These are phyloP conservation scores for Arachnomyces sp. DNA, from an alignment of 2,329 filamentous ascomycete species.

Conservation along the genomic window DNA sequence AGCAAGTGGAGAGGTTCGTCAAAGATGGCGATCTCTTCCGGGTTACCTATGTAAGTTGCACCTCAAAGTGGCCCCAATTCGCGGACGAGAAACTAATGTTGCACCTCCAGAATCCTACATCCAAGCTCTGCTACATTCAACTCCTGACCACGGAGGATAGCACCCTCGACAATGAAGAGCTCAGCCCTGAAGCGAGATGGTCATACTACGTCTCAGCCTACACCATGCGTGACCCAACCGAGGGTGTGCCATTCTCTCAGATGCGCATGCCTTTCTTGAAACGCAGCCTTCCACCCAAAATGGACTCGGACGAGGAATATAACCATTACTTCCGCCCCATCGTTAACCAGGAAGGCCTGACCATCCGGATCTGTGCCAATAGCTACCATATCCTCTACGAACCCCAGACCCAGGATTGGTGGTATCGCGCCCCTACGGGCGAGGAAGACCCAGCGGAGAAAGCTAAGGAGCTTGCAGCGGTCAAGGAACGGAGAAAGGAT, in stretches of 20 bases:
- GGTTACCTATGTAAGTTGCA: conserved; percentile 72
- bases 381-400: conserved; percentile 75
- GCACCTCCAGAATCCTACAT: conserved; percentile 55
- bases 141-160: conserved; percentile 82
- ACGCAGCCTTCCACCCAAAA: conserved; percentile 59
- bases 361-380: conserved; percentile 67
- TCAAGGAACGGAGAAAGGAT: conserved; percentile 38
- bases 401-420: conserved; percentile 62
- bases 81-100: conserved; percentile 19
- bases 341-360: conserved; percentile 59
- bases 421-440: conserved; percentile 44
- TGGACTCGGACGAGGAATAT: conserved; percentile 56
- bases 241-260: conserved; percentile 60
- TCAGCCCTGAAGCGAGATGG: conserved; percentile 61
- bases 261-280: conserved; percentile 63
- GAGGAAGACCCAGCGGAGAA: conserved; percentile 24
- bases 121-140: conserved; percentile 63
- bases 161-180: conserved; percentile 66
- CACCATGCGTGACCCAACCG: conserved; percentile 79
- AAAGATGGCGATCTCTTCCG: conserved; percentile 91
- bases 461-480: conserved; percentile 26
- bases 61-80: too few species aligned
- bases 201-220: conserved; percentile 94
- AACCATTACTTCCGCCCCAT: conserved; percentile 49
- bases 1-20: conserved; percentile 84